Evolutionary conservation across 2,329 filamentous ascomycete species (phyloP), one percentile per base, ranked within the genome.

Genomic region (Thelonectria olida): DNA sequence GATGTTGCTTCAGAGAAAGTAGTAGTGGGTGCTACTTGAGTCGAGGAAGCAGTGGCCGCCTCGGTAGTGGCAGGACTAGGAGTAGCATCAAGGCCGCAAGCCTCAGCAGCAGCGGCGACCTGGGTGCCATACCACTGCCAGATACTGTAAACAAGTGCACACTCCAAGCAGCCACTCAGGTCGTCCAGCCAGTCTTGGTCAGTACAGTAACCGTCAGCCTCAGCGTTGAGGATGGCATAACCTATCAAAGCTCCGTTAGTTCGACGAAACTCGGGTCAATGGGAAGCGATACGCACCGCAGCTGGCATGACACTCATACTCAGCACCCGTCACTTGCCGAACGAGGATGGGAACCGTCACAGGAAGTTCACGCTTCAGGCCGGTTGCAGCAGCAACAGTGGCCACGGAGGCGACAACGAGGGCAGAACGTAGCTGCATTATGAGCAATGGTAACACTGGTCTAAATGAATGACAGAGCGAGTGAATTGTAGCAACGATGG

Each of bases 221-320:
- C 9, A n/a, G 41, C 41, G 19, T 45, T 27, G 19, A 22, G 41
- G 19, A 45, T 45, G 19, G 41, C 22, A 17, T 22, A 27, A 23
- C 41, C 41, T 45, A 27, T 20, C 19, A 10, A n/a, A 45, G 41
- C n/a, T 19, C 7, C 19, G 22, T 20, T 10, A 22, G 10, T 13
- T 7, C 15, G 15, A 71, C 86, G 12, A 2, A 90, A 6, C 75
- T 91, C 91, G 85, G 86, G 91, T 65, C 79, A 79, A 19, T 81
- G 55, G 70, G 82, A 89, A 34, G 85, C 74, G 34, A 86, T 71
- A 8, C 81, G 79, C 0, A 81, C 80, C 27, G 87, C 70, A 19
- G 85, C 72, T 55, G 82, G 75, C 41, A 17, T 45, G 41, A 17
- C 41, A 45, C 5, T 9, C 41, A n/a, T 22, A 45, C 22, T 27